phyloP scores from a whole-genome alignment of 2,329 filamentous ascomycete genomes.

The Paecilomyces sp. region DNA sequence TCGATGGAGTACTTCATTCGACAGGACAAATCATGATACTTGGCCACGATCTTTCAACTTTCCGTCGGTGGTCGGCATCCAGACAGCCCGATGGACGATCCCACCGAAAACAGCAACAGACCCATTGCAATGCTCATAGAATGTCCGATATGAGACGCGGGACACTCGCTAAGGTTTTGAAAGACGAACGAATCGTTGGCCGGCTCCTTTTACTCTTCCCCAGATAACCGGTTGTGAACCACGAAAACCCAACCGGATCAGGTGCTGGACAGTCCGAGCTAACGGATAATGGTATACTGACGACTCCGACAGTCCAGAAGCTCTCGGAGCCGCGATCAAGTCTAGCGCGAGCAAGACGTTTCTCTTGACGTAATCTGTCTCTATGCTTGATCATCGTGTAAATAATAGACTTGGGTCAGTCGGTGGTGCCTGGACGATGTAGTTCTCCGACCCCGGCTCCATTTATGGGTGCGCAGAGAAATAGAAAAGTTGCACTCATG shows the following conservation, averaged over 20 bases:
- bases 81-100: neutral
- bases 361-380: neutral
- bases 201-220: neutral
- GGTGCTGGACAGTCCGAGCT: neutral
- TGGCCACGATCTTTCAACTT: neutral
- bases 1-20: neutral
- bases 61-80: neutral
- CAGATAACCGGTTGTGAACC: neutral
- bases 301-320: neutral
- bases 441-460: neutral
- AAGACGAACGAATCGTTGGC: neutral
- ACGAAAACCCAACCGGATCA: neutral
- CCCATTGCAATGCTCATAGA: neutral
- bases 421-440: neutral
- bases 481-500: neutral
- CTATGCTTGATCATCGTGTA: neutral
- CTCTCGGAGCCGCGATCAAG: neutral
- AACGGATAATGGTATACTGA: neutral
- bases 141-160: neutral
- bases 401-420: neutral
- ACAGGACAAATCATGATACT: neutral
- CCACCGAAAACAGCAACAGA: neutral
- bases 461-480: neutral
- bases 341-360: neutral
- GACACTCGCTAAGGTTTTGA: neutral